phyloP scores from a whole-genome alignment of 257 asterid genomes.

The Nicotiana benthamiana region DNA sequence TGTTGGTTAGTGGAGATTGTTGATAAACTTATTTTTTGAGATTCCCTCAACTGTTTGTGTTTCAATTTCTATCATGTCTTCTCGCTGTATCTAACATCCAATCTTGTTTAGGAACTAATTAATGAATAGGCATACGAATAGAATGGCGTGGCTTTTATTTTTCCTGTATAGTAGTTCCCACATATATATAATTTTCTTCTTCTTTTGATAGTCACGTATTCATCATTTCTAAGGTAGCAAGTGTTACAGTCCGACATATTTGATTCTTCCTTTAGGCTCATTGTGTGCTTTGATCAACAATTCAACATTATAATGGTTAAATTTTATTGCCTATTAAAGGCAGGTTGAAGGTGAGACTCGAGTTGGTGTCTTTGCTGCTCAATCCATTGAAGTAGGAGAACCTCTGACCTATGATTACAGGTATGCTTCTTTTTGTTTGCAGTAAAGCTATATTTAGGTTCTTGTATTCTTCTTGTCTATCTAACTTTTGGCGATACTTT shows the following conservation, averaged over 20 bases:
- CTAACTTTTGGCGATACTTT: neutral
- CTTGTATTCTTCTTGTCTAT: neutral
- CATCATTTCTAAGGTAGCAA: neutral
- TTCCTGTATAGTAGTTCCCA: neutral
- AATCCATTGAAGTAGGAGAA: conserved; percentile 66
- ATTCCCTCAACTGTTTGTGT: neutral
- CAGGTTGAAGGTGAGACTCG: conserved; percentile 88
- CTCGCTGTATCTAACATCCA: neutral
- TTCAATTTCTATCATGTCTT: neutral
- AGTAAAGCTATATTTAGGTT: neutral
- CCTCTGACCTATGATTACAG: conserved; percentile 85
- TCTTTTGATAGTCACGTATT: neutral
- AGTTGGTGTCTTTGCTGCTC: conserved; percentile 85
- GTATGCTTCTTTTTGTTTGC: conserved; percentile 33
- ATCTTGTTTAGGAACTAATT: neutral
- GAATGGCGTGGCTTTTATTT: neutral
- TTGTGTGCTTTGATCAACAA: neutral
- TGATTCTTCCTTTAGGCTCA: neutral
- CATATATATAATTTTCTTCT: neutral
- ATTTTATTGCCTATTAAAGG: conserved; percentile 35
- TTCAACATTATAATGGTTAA: conserved; percentile 2
- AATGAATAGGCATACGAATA: neutral
- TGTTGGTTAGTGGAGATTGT: neutral
- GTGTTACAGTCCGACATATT: neutral
- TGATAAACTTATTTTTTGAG: neutral